phyloP scores from a whole-genome alignment of 2,329 filamentous ascomycete genomes.

The Beauveria australis region DNA sequence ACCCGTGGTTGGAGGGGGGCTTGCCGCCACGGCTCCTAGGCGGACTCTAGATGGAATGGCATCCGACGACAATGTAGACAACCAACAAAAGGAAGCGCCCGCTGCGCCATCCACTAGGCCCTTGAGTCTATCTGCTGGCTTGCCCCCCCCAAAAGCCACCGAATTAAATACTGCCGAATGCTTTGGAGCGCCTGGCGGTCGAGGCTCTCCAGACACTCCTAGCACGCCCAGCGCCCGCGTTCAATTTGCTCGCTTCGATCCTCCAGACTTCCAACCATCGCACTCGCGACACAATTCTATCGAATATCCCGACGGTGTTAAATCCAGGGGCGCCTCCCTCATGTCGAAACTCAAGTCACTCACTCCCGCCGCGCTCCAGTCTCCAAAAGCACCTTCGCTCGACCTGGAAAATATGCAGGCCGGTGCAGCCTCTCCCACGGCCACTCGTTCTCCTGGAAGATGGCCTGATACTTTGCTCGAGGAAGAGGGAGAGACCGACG shows the following conservation, averaged over 20 bases:
- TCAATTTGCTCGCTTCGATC: slow-evolving; percentile 59
- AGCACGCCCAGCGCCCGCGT: slow-evolving; percentile 37
- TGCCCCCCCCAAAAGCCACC: not conserved
- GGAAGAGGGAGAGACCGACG: slow-evolving; percentile 37
- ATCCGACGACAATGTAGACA: not conserved
- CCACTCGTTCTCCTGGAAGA: slow-evolving; percentile 32
- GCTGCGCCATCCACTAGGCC: not conserved
- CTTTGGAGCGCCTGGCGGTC: not conserved
- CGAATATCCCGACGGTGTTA: slow-evolving; percentile 56
- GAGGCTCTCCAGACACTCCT: slow-evolving; percentile 31
- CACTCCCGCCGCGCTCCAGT: slow-evolving; percentile 44
- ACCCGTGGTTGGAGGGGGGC: slow-evolving; percentile 32
- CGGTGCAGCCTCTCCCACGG: slow-evolving; percentile 36
- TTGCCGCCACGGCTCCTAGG: not conserved
- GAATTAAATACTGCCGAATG: slow-evolving; percentile 21
- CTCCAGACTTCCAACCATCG: slow-evolving; percentile 37
- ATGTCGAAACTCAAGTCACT: slow-evolving; percentile 74
- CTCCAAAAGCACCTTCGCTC: slow-evolving; percentile 30
- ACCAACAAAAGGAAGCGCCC: not conserved
- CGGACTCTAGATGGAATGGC: not conserved
- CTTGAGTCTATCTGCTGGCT: not conserved
- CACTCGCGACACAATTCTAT: slow-evolving; percentile 57
- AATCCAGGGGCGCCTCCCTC: slow-evolving; percentile 55
- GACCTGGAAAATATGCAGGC: slow-evolving; percentile 33
- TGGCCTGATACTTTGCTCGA: slow-evolving; percentile 47